Percentiles rank a stretch among this genome's conserved stretches.
phyloP scores from a whole-genome alignment of 495 filamentous ascomycete genomes.

The Penicillium paradoxum region DNA sequence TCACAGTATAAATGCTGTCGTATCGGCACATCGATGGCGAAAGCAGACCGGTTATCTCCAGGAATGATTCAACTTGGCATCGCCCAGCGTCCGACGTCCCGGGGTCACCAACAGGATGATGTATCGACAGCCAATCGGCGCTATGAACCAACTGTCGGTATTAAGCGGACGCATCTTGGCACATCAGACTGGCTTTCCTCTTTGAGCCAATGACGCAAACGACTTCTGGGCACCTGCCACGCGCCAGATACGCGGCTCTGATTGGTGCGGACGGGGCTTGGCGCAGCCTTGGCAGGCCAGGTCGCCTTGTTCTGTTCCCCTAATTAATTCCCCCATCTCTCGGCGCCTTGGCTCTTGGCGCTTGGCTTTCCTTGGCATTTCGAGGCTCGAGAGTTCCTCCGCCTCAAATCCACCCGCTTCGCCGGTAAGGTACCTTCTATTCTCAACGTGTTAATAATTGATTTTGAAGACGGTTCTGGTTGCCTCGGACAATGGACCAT shows the following conservation, averaged over 20 bases:
- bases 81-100: constrained; percentile 4
- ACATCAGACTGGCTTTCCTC: not conserved
- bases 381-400: constrained; percentile 24
- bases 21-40: constrained; percentile 15
- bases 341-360: constrained; percentile 20
- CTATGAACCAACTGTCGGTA: constrained; percentile 4
- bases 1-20: constrained; percentile 15
- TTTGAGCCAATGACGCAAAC: constrained; percentile 26
- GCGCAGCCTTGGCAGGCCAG: not conserved
- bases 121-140: constrained; percentile 7
- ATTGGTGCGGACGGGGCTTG: constrained; percentile 16
- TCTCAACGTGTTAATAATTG: not conserved
- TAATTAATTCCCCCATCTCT: not conserved
- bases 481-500: constrained; percentile 6
- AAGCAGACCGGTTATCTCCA: constrained; percentile 6
- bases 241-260: constrained; percentile 15
- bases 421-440: not conserved
- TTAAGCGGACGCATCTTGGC: constrained; percentile 19
- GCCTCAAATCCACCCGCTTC: constrained; percentile 24
- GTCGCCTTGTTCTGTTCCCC: not conserved
- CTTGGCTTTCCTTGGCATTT: constrained; percentile 27
- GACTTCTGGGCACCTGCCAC: constrained; percentile 19
- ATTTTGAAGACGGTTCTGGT: not conserved
- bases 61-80: constrained; percentile 2
- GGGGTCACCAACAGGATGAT: constrained; percentile 8